Percentiles rank a stretch among this genome's conserved stretches.
Conservation (phyloP, 768 basidiomycete genomes). For the Boletellus ananas region DNA sequence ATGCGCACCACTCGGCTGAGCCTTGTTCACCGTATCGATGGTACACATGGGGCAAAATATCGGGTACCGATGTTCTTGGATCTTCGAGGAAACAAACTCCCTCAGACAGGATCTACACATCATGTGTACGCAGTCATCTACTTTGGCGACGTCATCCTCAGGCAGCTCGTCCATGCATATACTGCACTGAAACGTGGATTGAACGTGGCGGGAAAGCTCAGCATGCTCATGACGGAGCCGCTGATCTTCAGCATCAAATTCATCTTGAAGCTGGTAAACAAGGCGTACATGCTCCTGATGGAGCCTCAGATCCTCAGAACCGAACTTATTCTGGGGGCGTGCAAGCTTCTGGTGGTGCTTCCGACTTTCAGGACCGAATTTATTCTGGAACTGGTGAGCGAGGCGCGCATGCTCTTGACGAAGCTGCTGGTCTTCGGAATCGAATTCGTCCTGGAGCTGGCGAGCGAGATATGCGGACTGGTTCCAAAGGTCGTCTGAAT, state of each 20-base stretch:
- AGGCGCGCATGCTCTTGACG: conserved; percentile 24
- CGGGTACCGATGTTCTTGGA: conserved; percentile 53
- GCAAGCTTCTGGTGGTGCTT: conserved; percentile 30
- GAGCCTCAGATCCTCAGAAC: conserved; percentile 16
- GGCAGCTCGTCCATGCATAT: conserved; percentile 53
- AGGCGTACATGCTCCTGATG: background rate
- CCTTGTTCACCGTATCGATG: conserved; percentile 18
- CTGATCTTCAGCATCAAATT: conserved; percentile 41
- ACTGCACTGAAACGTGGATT: conserved; percentile 46
- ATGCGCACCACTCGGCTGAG: conserved; percentile 33
- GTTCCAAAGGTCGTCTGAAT: background rate
- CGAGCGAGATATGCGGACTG: conserved; percentile 19
- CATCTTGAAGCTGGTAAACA: conserved; percentile 33
- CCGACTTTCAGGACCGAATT: conserved; percentile 40
- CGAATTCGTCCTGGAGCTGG: conserved; percentile 31
- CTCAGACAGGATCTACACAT: conserved; percentile 55
- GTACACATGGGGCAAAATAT: conserved; percentile 60
- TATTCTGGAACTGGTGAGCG: conserved; percentile 32
- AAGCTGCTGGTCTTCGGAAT: conserved; percentile 34
- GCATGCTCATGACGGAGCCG: conserved; percentile 33
- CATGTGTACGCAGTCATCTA: conserved; percentile 45
- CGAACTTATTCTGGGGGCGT: background rate
- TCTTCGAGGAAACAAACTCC: conserved; percentile 39
- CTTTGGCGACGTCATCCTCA: conserved; percentile 38
- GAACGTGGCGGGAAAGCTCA: conserved; percentile 27